Evolutionary conservation across 176 grass and related monocot genomes (phyloP), one percentile per base, ranked within the genome.

Genomic region (Dactylis glomerata): DNA sequence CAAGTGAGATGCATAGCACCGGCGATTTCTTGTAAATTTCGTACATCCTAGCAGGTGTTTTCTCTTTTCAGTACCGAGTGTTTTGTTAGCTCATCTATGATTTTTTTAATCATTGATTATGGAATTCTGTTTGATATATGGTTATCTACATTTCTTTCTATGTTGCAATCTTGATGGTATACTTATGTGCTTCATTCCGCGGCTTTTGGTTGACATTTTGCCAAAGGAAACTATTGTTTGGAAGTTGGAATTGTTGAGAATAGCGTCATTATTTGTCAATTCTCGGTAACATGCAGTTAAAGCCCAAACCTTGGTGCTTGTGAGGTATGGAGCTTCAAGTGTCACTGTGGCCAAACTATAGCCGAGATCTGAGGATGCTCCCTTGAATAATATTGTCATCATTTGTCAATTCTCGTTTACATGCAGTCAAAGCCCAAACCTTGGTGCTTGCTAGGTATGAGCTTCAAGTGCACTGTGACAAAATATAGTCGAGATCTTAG

Each of bases 401-500:
- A 70, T 97, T 73, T 90, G 82, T 86, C 24, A 97, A 97, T 86
- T 97, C 95, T 30, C 92, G 89, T 56, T 88, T 97, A 88, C 88
- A 92, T 85, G 86, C 87, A 64, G 91, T 97, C 59, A 91, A 90
- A 84, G 89, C 90, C 27, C 79, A 94, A 64, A 85, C 87, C 24
- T 79, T 97, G 79, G 86, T 97, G 31, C 49, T 97, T 62, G 95
- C 88, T 52, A 95, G 92, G 95, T 97, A 91, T 63, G n/a, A 20
- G 3, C 32, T 75, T 13, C 33, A 47, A 24, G 3, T 57, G 15
- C 24, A 15, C 12, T 27, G n/a, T n/a, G 27, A 1, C 5, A 75
- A 65, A 57, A 50, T 49, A 19, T 3, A 68, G 28, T 28, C 38
- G 22, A 17, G 8, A 72, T 47, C 33, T 62, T 10, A 37, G 13